A percentile compares a stretch with the other conserved stretches of the same genome.
These are phyloP conservation scores for Novymonas esmeraldas DNA, from an alignment of 208 protist genomes.

Conservation along the genomic window DNA sequence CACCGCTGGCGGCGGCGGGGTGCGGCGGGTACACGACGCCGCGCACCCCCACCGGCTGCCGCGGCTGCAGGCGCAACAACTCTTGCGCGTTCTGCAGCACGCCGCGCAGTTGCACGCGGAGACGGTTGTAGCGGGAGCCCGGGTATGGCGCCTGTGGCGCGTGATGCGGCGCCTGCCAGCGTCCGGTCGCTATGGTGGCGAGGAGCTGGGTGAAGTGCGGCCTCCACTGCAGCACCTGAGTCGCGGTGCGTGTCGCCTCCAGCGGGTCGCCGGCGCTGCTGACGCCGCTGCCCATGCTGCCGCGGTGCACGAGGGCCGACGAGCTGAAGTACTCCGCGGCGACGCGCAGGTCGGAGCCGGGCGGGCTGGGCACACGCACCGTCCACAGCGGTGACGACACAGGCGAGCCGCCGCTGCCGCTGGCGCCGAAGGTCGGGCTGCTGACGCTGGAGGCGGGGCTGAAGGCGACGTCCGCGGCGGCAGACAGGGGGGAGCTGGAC, in stretches of 20 bases:
- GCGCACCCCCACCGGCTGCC: slow-evolving; percentile 8
- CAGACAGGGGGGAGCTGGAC: slow-evolving; percentile 2
- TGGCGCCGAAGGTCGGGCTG: slow-evolving; percentile 21
- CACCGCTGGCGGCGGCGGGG: not conserved
- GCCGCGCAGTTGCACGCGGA: slow-evolving; percentile 13
- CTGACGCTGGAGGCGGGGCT: slow-evolving; percentile 20
- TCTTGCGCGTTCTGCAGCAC: slow-evolving; percentile 24
- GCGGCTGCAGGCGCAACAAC: slow-evolving; percentile 31
- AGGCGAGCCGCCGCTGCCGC: slow-evolving; percentile 17
- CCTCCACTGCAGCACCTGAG: slow-evolving; percentile 27
- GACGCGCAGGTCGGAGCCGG: not conserved
- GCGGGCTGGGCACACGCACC: slow-evolving; percentile 19
- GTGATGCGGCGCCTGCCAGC: slow-evolving; percentile 22
- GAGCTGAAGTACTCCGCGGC: not conserved
- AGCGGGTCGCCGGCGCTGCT: slow-evolving; percentile 2
- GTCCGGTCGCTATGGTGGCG: slow-evolving; percentile 32
- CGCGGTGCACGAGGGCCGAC: not conserved
- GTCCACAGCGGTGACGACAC: slow-evolving; percentile 20
- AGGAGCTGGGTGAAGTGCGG: slow-evolving; percentile 34
- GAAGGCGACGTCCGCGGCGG: not conserved
- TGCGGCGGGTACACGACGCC: slow-evolving; percentile 24
- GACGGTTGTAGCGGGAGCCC: slow-evolving; percentile 26
- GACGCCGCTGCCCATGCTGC: slow-evolving; percentile 4
- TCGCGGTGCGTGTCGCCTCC: slow-evolving; percentile 8
- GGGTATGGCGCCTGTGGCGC: slow-evolving; percentile 14